phyloP scores from a whole-genome alignment of 352 stramenopile species.

The Pythium plurisporium region DNA sequence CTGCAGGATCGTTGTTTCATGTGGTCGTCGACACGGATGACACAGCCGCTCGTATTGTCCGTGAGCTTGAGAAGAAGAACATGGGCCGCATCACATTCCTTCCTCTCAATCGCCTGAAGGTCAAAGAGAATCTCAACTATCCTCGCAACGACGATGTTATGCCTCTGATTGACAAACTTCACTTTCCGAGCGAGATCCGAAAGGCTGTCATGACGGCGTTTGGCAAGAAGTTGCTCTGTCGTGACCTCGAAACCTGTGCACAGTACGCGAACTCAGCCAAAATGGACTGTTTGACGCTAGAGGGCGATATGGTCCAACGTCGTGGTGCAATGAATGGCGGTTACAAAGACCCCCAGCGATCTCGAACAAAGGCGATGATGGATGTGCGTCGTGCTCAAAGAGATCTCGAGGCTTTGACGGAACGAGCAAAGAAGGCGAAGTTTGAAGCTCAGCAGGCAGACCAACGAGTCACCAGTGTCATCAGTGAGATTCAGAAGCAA shows the following conservation, averaged over 20 bases:
- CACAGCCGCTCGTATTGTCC: constrained; percentile 93
- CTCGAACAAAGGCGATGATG: constrained; percentile 75
- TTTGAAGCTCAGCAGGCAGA: constrained; percentile 88
- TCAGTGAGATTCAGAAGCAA: constrained; percentile 82
- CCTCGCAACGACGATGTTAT: constrained; percentile 77
- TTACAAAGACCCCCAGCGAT: constrained; percentile 91
- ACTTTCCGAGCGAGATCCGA: constrained; percentile 81
- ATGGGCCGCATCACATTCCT: constrained; percentile 97
- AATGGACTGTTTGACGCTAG: constrained; percentile 98
- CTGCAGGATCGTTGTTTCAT: constrained; percentile 96
- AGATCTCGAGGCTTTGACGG: constrained; percentile 61
- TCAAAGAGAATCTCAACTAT: constrained; percentile 79
- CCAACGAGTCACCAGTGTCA: constrained; percentile 79
- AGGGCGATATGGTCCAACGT: constrained; percentile 97
- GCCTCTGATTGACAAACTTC: constrained; percentile 82
- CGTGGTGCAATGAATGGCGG: constrained; percentile 96
- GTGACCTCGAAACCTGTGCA: constrained; percentile 88
- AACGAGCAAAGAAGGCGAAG: constrained; percentile 81
- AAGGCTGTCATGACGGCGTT: constrained; percentile 95
- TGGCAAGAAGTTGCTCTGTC: constrained; percentile 95
- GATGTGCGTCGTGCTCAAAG: constrained; percentile 75
- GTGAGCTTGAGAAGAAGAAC: constrained; percentile 91
- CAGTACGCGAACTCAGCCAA: constrained; percentile 75
- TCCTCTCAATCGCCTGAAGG: constrained; percentile 89
- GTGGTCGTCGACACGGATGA: constrained; percentile 98